Conservation (phyloP, 306 rosid species). For the Lupinus albus region DNA sequence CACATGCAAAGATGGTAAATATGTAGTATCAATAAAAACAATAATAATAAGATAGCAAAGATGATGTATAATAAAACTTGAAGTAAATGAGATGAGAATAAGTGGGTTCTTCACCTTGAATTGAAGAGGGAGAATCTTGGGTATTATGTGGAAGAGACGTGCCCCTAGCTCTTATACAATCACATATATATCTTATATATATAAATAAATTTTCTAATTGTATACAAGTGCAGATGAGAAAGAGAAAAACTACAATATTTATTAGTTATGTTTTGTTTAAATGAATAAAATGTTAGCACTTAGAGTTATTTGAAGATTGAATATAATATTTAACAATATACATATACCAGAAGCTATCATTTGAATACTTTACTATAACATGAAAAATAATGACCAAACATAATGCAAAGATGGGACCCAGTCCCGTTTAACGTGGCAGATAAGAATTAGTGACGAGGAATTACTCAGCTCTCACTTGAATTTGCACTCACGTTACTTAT, state of each 20-base stretch:
- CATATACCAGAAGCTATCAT: not conserved
- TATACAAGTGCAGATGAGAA: conserved; percentile 34
- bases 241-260: not conserved
- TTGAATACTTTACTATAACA: not conserved
- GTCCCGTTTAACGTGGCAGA: conserved; percentile 58
- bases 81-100: conserved; percentile 19
- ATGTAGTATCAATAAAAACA: not conserved
- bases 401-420: conserved; percentile 42
- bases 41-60: not conserved
- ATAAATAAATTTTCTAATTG: not conserved
- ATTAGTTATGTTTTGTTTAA: no score
- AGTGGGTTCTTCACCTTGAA: conserved; percentile 24
- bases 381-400: not conserved
- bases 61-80: not conserved
- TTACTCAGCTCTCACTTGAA: conserved; percentile 29
- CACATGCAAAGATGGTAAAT: not conserved
- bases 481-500: not conserved
- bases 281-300: no score
- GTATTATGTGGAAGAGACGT: conserved; percentile 9
- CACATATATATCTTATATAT: not conserved
- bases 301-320: no score
- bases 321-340: no score
- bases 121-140: conserved; percentile 1
- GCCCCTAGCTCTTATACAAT: not conserved
- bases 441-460: conserved; percentile 54